Conservation (phyloP, 2,329 filamentous ascomycete species). For the Colletotrichum scovillei region DNA sequence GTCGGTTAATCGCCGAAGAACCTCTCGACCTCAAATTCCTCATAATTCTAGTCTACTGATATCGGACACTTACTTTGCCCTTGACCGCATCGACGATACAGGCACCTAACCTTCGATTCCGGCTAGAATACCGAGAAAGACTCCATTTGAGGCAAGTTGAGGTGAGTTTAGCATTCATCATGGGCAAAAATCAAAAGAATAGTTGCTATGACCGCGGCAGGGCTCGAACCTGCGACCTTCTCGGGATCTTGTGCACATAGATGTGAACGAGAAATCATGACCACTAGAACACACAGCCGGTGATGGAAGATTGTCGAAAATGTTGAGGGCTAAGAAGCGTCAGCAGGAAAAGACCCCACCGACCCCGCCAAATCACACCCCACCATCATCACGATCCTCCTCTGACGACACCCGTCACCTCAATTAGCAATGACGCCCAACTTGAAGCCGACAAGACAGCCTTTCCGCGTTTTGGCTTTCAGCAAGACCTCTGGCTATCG, state of each 20-base stretch:
- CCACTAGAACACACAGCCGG: slow-evolving; percentile 31
- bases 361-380: neutral
- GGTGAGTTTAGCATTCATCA: neutral
- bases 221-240: slow-evolving; percentile 32
- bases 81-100: no score
- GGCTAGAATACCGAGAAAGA: neutral
- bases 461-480: slow-evolving; percentile 51
- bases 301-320: rapidly evolving
- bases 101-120: neutral
- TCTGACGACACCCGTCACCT: neutral
- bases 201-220: slow-evolving; percentile 18
- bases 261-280: slow-evolving; percentile 31
- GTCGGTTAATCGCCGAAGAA: neutral
- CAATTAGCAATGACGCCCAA: neutral
- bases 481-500: slow-evolving; percentile 51
- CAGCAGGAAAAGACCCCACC: neutral
- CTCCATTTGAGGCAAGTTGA: neutral
- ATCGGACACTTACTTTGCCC: no score
- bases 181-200: neutral
- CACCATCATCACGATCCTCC: neutral
- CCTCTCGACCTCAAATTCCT: neutral
- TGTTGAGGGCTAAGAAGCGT: neutral
- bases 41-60: no score
- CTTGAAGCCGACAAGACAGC: neutral
- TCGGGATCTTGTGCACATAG: slow-evolving; percentile 26